A percentile compares a stretch with the other conserved stretches of the same genome.
Evolutionary conservation across 208 protist genomes (phyloP).

Genomic region (Naegleria fowleri): DNA sequence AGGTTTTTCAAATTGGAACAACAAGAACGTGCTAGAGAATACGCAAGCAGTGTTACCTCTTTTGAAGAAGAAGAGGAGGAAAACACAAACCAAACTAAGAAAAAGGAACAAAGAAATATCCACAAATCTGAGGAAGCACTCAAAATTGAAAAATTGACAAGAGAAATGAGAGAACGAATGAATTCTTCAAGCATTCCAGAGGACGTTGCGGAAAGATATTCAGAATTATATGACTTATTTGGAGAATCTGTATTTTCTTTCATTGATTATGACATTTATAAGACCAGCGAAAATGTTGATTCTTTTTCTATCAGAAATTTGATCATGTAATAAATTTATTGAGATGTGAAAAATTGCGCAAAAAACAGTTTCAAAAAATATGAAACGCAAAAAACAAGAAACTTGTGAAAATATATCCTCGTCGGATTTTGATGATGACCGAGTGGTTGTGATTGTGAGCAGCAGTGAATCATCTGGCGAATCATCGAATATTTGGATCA

Average conservation of each 20-base stretch:
- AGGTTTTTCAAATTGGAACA: background rate
- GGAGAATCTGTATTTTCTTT: background rate
- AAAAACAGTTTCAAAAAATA: background rate
- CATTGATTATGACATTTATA: conserved; percentile 7
- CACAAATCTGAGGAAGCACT: background rate
- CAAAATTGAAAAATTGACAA: background rate
- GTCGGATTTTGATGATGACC: background rate
- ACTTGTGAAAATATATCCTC: background rate
- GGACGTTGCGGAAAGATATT: background rate
- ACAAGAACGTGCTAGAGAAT: background rate
- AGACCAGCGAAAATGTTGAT: background rate
- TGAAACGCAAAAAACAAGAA: background rate
- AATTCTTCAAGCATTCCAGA: background rate
- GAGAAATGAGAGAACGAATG: background rate
- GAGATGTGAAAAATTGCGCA: background rate
- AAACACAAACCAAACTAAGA: background rate
- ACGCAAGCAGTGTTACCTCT: background rate
- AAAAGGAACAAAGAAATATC: background rate
- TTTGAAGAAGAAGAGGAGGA: background rate
- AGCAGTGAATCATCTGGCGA: background rate
- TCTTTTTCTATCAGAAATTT: background rate
- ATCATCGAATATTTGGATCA: too few species aligned
- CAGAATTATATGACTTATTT: background rate
- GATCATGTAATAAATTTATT: background rate
- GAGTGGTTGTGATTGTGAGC: background rate